These are phyloP conservation scores for Boletales sp. DNA, from an alignment of 768 basidiomycete genomes.

Conservation along the genomic window DNA sequence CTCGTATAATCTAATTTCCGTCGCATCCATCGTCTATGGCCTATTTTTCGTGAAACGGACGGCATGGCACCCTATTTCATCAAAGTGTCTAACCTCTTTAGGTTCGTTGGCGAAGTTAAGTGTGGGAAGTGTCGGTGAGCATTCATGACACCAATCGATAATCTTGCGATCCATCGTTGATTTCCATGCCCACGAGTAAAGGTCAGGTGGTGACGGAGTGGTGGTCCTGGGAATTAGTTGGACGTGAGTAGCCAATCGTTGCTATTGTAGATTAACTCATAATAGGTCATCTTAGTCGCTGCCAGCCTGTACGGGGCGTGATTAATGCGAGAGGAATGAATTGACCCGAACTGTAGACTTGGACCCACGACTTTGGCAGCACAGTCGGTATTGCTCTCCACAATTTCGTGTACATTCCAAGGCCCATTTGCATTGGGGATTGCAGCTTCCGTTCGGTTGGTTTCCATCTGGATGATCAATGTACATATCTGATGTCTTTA, in stretches of 20 bases:
- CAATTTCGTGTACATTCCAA: constrained; percentile 74
- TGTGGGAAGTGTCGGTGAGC: constrained; percentile 69
- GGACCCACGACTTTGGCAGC: constrained; percentile 82
- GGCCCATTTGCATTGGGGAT: constrained; percentile 79
- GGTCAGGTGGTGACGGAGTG: constrained; percentile 86
- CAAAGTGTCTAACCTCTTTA: constrained; percentile 60
- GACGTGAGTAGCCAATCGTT: constrained; percentile 27
- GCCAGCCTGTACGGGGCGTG: constrained; percentile 44
- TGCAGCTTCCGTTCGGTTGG: constrained; percentile 79
- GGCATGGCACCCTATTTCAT: constrained; percentile 82
- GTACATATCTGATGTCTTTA: not conserved
- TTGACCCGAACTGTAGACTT: constrained; percentile 41
- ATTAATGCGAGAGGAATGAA: constrained; percentile 5
- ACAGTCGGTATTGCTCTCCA: constrained; percentile 80
- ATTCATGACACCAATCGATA: not conserved
- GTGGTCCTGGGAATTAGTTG: constrained; percentile 95
- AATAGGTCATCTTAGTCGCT: constrained; percentile 35
- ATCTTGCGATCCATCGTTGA: not conserved
- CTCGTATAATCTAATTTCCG: constrained; percentile 77
- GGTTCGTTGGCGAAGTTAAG: constrained; percentile 73
- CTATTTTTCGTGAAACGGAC: constrained; percentile 59
- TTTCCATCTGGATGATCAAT: constrained; percentile 2
- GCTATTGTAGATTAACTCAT: not conserved
- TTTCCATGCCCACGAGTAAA: constrained; percentile 11
- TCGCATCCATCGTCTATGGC: constrained; percentile 61